phyloP scores from a whole-genome alignment of 106 monocot species.

The Allium fistulosum region DNA sequence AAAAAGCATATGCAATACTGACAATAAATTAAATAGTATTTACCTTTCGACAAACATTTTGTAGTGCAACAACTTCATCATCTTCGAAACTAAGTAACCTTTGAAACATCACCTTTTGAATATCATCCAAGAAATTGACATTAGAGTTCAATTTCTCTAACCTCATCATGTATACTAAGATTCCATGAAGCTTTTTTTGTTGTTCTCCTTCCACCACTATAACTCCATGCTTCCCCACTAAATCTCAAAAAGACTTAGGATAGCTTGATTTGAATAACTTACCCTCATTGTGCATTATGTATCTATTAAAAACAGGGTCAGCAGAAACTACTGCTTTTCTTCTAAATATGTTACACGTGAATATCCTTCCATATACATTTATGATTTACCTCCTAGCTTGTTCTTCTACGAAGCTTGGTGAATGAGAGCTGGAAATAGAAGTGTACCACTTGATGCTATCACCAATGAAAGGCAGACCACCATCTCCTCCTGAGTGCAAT shows the following conservation, averaged over 20 bases:
- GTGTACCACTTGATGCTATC: conserved; percentile 23
- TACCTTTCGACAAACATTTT: conserved; percentile 40
- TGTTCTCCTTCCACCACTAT: conserved; percentile 33
- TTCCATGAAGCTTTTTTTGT: conserved; percentile 36
- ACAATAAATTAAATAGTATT: not conserved
- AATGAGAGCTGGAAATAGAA: conserved; percentile 26
- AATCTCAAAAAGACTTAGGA: conserved; percentile 35
- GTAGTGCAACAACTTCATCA: conserved; percentile 17
- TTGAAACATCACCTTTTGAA: conserved; percentile 29
- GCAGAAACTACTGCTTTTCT: conserved; percentile 35
- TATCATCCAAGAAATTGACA: conserved; percentile 11
- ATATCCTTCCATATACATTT: conserved; percentile 24
- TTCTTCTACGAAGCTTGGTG: conserved; percentile 28
- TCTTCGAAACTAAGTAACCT: conserved; percentile 12
- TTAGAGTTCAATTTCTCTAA: conserved; percentile 21
- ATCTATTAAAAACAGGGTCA: conserved; percentile 33
- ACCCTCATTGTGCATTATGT: conserved; percentile 35
- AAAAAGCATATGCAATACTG: not conserved
- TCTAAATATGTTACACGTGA: conserved; percentile 28
- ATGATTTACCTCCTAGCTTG: conserved; percentile 10
- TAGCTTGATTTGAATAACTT: conserved; percentile 36
- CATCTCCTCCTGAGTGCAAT: conserved; percentile 22
- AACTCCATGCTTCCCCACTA: conserved; percentile 34
- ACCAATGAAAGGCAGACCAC: conserved; percentile 17
- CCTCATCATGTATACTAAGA: conserved; percentile 21